Evolutionary conservation across 148 eudicot genomes (phyloP).

Genomic region (Cornus kousa): DNA sequence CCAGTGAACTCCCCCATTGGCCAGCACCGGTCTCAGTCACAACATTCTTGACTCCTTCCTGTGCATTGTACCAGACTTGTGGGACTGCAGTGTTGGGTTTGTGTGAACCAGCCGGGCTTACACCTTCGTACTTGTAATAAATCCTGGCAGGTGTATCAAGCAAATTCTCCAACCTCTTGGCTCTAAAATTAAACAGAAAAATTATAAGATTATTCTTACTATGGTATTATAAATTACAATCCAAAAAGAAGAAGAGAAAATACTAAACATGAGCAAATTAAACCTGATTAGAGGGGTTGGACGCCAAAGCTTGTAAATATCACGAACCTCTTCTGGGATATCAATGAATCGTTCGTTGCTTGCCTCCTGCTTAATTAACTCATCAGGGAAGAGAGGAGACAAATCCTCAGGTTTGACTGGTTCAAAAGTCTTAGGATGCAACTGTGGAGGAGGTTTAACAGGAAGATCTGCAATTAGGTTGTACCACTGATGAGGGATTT

Average conservation of each 20-base stretch:
- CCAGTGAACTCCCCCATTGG: constrained; percentile 96
- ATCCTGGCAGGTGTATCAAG: constrained; percentile 90
- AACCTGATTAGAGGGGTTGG: constrained; percentile 98
- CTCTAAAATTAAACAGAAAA: constrained; percentile 47
- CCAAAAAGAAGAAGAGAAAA: background rate
- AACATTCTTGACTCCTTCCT: constrained; percentile 74
- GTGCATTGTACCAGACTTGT: constrained; percentile 89
- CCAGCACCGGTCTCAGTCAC: constrained; percentile 99
- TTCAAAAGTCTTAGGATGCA: constrained; percentile 76
- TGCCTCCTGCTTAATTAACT: constrained; percentile 82
- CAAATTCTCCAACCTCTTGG: constrained; percentile 93
- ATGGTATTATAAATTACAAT: background rate
- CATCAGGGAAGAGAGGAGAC: constrained; percentile 74
- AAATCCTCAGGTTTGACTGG: constrained; percentile 78
- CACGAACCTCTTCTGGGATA: constrained; percentile 83
- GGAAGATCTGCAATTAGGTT: constrained; percentile 81
- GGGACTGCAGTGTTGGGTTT: constrained; percentile 94
- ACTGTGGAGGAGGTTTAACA: constrained; percentile 78
- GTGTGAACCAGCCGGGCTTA: constrained; percentile 96
- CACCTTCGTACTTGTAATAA: constrained; percentile 95
- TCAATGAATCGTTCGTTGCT: constrained; percentile 62
- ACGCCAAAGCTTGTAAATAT: constrained; percentile 83
- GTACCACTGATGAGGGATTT: constrained; percentile 84
- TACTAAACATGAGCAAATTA: background rate
- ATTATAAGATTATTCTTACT: constrained; percentile 11